Evolutionary conservation across 192 early-diverging fungal genomes (phyloP), one percentile per base, ranked within the genome.

Genomic region (Powellomyces hirtus): DNA sequence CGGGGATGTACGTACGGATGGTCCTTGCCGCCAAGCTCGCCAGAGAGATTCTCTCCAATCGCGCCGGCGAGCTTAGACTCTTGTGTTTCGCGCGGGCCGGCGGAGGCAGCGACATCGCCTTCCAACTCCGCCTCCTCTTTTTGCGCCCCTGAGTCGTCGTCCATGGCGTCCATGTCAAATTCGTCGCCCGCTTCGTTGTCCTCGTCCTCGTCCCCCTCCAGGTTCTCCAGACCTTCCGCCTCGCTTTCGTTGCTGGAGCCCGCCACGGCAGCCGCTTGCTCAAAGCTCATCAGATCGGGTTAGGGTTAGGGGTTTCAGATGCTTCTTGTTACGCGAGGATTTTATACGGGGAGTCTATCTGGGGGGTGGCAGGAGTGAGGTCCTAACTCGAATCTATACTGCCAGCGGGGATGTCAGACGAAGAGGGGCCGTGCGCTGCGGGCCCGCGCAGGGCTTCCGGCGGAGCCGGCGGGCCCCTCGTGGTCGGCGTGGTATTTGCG

Each of bases 11-110:
- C 55, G 6, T 65, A 79, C 79, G 38, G 72, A 63, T 59, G 61
- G 51, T 81, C 81, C n/a, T 60, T 58, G 18, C 49, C 66, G 30
- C 62, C 79, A 55, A 85, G 53, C 34, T 71, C 78, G 16, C 77
- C 77, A 30, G 80, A 81, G 34, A 90, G 75, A 77, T 89, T 86
- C 62, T 86, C 86, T 53, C 79, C 80, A 79, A 90, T 90, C 7
- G 89, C 84, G 49, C 79, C 84, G 0, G 89, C 86, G 61, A 89
- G 73, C 75, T 86, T 64, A 74, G 86, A 38, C 72, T 71, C 14
- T 68, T 81, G 65, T 68, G 75, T 62, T 84, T 82, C 74, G 81
- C 30, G 16, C 7, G 49, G 72, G 78, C 49, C 50, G 40, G 13
- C 31, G 22, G 16, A 33, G 2, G 51, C 14, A 35, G 24, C 53